These are phyloP conservation scores for Endoconidiophora polonica DNA, from an alignment of 2,329 filamentous ascomycete genomes.

Conservation along the genomic window DNA sequence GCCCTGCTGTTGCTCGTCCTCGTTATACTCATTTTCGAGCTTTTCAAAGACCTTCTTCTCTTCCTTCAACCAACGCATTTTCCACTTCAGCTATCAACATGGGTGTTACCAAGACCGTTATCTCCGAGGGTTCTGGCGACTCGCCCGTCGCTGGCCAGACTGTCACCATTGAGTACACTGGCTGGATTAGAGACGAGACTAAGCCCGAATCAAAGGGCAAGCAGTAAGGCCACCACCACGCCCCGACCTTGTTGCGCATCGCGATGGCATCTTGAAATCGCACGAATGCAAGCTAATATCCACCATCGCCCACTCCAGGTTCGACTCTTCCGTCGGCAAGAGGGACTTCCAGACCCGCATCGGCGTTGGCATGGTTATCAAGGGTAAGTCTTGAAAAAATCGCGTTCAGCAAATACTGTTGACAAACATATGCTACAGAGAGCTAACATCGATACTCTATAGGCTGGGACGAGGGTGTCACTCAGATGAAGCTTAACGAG, in stretches of 20 bases:
- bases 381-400: constrained; percentile 37
- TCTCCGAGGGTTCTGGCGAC: constrained; percentile 44
- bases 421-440: neutral
- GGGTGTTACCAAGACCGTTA: constrained; percentile 55
- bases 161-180: constrained; percentile 82
- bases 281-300: neutral
- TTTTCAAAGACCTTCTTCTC: too few relatives aligned
- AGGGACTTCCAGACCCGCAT: constrained; percentile 64
- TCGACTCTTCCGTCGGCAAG: constrained; percentile 70
- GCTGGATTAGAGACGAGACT: constrained; percentile 56
- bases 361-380: constrained; percentile 71
- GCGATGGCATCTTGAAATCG: neutral
- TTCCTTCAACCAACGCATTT: too few relatives aligned
- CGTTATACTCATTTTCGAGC: too few relatives aligned
- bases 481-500: constrained; percentile 77
- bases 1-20: too few relatives aligned
- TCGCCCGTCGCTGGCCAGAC: constrained; percentile 49
- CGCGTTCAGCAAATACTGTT: neutral
- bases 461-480: constrained; percentile 79
- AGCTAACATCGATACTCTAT: neutral
- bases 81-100: constrained; percentile 28
- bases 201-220: constrained; percentile 49
- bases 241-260: too few relatives aligned
- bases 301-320: constrained; percentile 36
- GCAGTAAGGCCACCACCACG: constrained; percentile 37